A percentile compares a stretch with the other conserved stretches of the same genome.
These are phyloP conservation scores for Metarhizium rileyi DNA, from an alignment of 2,329 filamentous ascomycete species.

Conservation along the genomic window DNA sequence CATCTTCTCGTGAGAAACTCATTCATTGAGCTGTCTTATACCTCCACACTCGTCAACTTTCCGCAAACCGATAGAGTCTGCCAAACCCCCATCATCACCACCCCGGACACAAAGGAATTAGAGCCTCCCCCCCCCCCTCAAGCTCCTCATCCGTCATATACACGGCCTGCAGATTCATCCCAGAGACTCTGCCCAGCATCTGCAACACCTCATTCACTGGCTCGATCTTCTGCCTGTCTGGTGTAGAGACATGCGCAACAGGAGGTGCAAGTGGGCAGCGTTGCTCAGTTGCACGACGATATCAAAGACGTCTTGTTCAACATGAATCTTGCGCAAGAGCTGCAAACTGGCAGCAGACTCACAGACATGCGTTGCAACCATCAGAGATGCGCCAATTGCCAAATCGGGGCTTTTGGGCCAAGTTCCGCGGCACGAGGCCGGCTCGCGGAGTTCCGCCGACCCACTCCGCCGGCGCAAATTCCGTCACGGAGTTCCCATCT, in stretches of 20 bases:
- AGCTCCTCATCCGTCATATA: slow-evolving; percentile 33
- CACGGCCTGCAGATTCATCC: slow-evolving; percentile 24
- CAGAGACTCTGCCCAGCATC: slow-evolving; percentile 23
- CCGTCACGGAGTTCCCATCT: not conserved
- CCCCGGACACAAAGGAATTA: slow-evolving; percentile 29
- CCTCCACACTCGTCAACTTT: slow-evolving; percentile 24
- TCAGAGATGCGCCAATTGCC: not conserved
- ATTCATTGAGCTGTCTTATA: slow-evolving; percentile 33
- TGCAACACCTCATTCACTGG: slow-evolving; percentile 24
- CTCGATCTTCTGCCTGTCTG: slow-evolving; percentile 30
- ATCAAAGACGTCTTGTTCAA: no score
- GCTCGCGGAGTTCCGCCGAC: not conserved
- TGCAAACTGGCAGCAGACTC: slow-evolving; percentile 1
- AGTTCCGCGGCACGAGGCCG: not conserved
- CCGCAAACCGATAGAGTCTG: slow-evolving; percentile 17
- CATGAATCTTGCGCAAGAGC: slow-evolving; percentile 39
- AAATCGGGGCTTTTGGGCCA: not conserved
- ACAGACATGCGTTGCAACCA: not conserved
- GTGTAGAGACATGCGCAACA: slow-evolving; percentile 30
- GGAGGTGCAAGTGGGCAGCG: slow-evolving; percentile 32
- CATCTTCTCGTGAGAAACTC: slow-evolving; percentile 32
- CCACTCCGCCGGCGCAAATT: not conserved
- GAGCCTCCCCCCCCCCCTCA: slow-evolving; percentile 18
- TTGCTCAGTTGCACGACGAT: no score
- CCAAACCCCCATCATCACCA: slow-evolving; percentile 26